Base-by-base conservation (phyloP, 78 protist species). In the slime mould (Dictyostelium discoideum) region DNA sequence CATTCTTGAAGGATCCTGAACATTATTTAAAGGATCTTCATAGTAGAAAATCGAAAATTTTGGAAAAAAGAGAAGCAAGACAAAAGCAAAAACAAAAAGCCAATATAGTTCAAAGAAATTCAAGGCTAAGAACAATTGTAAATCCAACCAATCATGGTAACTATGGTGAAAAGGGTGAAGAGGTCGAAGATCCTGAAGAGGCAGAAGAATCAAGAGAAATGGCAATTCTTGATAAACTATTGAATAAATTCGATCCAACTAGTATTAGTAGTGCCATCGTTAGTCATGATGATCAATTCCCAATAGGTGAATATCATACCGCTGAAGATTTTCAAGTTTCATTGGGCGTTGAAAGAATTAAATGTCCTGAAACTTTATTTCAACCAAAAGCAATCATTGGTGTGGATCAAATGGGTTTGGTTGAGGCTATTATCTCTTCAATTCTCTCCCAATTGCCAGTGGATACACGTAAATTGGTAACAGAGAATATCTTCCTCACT, bases 321-420 rank as follows among this genome's bases (percentile, higher is more conserved):
- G 88, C 87, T 2, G 39, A 78, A 84, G 96, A 93, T 29, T 65
- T 22, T 29, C 96, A 93, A 86, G 65, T 93, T 7, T 50, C 40
- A 10, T 57, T 93, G 37, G 96, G 82, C 18, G 83, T 86, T n/a
- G 96, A 93, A 46, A 93, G 96, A 76, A 86, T 93, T 20, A 57
- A 77, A 63, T 57, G 83, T 18, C 93, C 96, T 14, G 96, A 93
- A 54, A 93, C 82, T 2, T 11, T 93, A 8, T 93, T 24, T 26
- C 96, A 93, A 93, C 96, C 96, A 50, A 85, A 85, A 22, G 95
- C 88, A 46, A 37, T 93, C 37, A 80, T 93, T 9, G 92, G 92
- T 26, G 7, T 85, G 5, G 96, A 93, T 44, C 73, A 81, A 65
- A 93, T 84, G 92, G 96, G 96, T 18, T 50, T 93, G 8, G 63